These are phyloP conservation scores for Didymella glomerata DNA, from an alignment of 2,329 filamentous ascomycete species.

Conservation along the genomic window DNA sequence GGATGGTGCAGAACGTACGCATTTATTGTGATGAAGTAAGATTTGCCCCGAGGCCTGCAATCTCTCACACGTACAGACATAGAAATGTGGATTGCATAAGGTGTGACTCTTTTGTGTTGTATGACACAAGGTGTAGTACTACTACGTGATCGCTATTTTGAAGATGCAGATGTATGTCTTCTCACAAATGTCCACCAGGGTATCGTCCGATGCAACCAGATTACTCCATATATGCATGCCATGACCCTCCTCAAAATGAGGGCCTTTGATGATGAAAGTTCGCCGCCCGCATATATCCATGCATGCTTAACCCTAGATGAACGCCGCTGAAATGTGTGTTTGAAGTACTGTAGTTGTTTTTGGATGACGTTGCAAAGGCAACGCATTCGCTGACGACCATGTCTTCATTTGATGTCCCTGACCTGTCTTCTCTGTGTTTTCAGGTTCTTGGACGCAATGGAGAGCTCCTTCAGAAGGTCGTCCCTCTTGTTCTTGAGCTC, in stretches of 20 bases:
- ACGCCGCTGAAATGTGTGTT: neutral
- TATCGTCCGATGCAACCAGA: slow-evolving; percentile 1
- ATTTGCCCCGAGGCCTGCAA: neutral
- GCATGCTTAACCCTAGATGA: neutral
- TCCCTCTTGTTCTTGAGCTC: slow-evolving; percentile 37
- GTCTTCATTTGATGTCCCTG: neutral
- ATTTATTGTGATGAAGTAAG: neutral
- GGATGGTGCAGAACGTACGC: too few relatives aligned
- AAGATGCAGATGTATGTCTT: neutral
- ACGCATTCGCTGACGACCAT: neutral
- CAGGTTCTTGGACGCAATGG: slow-evolving; percentile 21
- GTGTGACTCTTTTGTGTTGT: neutral
- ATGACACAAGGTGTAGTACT: neutral
- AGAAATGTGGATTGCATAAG: neutral
- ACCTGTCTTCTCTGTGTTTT: slow-evolving; percentile 22
- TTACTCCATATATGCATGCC: slow-evolving; percentile 2
- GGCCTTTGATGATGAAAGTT: neutral
- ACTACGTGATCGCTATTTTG: neutral
- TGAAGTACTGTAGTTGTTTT: neutral
- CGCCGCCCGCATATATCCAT: neutral
- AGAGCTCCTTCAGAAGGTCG: slow-evolving; percentile 29
- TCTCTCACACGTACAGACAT: neutral
- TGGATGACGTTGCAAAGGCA: neutral
- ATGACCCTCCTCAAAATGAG: neutral
- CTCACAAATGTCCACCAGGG: neutral